Evolutionary conservation across 192 early-diverging fungal genomes (phyloP), one percentile per base, ranked within the genome.

Genomic region (Coemansia sp.): DNA sequence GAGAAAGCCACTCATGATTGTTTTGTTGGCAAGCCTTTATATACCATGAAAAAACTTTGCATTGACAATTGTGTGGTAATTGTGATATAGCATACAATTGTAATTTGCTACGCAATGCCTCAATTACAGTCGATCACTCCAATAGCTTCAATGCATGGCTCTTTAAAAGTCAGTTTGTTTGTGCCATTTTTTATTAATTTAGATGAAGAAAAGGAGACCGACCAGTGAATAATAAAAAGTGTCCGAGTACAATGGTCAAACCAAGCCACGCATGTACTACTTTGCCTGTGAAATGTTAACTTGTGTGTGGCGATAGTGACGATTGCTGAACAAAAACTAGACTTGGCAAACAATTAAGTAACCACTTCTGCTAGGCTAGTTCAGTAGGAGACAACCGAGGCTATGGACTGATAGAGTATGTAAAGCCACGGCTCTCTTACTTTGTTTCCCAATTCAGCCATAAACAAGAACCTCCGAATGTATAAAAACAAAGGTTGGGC

Each of bases 11-110:
- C 54, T 31, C 12, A 31, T 2, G 27, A 60, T 60, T 60, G 31
- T 60, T 59, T 59, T 60, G 57, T 16, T 36, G 2, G 24, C 13
- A 31, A 57, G 29, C 31, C 31, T 60, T 60, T 60, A 60, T 60
- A 60, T 8, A 16, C 13, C 15, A 12, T 44, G 43, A 27, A 44
- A 15, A 15, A 44, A 44, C 0, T 15, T 16, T 15, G 13, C 43
- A 44, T 44, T 16, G 43, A 44, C 43, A 57, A 31, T 57, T 57
- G 54, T 13, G 27, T 18, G 20, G 7, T 22, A n/a, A 51, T 51
- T 51, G 49, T 22, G 20, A 51, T 10, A 51, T n/a, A 34, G 31
- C 15, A 18, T 33, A 3, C 31, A 60, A 60, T 60, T 60, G 57
- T 36, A 36, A 10, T 38, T 38, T 38, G 36, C 8, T 38, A 38